Base-by-base conservation (phyloP, 495 filamentous ascomycete genomes). In the Apodospora peruviana region DNA sequence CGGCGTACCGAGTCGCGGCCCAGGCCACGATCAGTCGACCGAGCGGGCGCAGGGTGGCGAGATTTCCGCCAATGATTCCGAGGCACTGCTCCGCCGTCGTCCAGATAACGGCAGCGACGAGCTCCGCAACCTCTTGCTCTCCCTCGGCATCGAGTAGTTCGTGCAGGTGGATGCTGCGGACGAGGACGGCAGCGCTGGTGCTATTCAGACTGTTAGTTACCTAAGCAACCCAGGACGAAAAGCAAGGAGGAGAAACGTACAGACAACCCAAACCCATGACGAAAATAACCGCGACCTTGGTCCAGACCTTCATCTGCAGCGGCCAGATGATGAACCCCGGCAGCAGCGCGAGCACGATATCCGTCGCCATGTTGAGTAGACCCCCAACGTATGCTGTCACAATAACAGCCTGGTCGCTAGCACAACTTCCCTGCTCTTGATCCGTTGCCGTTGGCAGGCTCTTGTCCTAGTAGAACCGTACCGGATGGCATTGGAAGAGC, bases 401-500 rank as follows among this genome's bases (percentile, higher is more conserved):
- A n/a, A n/a, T n/a, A n/a, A n/a, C n/a, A n/a, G n/a, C n/a, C n/a
- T n/a, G n/a, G n/a, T n/a, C n/a, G n/a, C n/a, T n/a, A n/a, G n/a
- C n/a, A n/a, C n/a, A n/a, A n/a, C n/a, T n/a, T n/a, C n/a, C n/a
- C n/a, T n/a, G n/a, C n/a, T n/a, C n/a, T n/a, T n/a, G n/a, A n/a
- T n/a, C n/a, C 56, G 41, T 58, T 45, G 8, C 60, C 18, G 21
- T 42, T 32, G 11, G 20, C 29, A 17, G 40, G n/a, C n/a, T 45
- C 14, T 54, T 45, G 23, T 60, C 51, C 72, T 71, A 76, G 52
- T 68, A 73, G 48, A 55, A 60, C 11, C 50, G 42, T 17, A 66
- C 51, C 8, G 69, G 70, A 36, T 54, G 19, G 52, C 75, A 79
- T 46, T 77, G 72, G 24, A 77, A 60, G 36, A 71, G 35, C 50